A percentile compares a stretch with the other conserved stretches of the same genome.
Conservation (phyloP, 192 early-diverging fungal species). For the Coemansia aciculifera region DNA sequence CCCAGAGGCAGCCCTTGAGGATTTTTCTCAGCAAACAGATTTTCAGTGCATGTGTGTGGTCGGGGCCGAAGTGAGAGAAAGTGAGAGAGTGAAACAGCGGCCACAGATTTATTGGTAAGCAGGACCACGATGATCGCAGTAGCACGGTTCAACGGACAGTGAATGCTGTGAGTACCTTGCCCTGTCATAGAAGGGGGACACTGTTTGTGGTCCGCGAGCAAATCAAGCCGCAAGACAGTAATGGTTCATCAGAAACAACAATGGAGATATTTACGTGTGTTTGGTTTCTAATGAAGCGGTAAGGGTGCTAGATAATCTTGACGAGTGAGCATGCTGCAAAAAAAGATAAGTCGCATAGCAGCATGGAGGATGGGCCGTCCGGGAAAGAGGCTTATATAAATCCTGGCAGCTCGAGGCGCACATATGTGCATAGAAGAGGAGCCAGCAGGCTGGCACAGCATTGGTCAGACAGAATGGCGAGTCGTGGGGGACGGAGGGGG, state of each 20-base stretch:
- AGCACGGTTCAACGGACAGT: neutral
- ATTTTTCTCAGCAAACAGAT: neutral
- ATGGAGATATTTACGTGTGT: neutral
- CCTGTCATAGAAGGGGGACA: neutral
- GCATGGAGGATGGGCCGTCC: neutral
- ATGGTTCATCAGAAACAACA: neutral
- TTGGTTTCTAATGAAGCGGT: neutral
- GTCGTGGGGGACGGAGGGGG: neutral
- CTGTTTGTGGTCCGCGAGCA: neutral
- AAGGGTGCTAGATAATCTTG: neutral
- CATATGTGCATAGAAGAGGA: neutral
- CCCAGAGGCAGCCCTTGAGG: neutral
- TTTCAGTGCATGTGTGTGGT: neutral
- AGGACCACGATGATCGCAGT: neutral
- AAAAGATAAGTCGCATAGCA: neutral
- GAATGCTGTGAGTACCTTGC: neutral
- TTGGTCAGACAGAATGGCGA: neutral
- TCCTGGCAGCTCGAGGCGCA: neutral
- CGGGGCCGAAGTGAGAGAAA: neutral
- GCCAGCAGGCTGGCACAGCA: slow-evolving; percentile 1
- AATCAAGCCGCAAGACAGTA: neutral
- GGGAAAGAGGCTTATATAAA: neutral
- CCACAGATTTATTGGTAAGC: neutral
- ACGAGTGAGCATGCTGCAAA: neutral
- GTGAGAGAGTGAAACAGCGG: neutral